A percentile compares a stretch with the other conserved stretches of the same genome.
Evolutionary conservation across 768 basidiomycete genomes (phyloP).

Genomic region (Cystofilobasidium bisporidii): DNA sequence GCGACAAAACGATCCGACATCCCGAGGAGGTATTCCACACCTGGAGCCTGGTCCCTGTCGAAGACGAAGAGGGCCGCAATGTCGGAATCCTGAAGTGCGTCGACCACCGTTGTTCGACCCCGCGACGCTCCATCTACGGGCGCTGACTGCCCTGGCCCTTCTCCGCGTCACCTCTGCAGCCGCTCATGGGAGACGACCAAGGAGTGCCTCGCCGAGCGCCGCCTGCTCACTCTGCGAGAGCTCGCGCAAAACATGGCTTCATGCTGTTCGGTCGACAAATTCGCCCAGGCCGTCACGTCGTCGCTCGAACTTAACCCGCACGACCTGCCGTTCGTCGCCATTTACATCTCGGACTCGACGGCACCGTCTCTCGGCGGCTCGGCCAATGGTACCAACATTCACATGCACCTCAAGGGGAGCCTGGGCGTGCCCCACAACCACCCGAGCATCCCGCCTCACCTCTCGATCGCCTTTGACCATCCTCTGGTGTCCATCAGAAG

Average conservation of each 20-base stretch:
- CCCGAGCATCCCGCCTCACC: neutral
- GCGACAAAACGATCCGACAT: neutral
- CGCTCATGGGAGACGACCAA: neutral
- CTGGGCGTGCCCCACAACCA: neutral
- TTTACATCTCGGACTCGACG: neutral
- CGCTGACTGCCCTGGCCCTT: neutral
- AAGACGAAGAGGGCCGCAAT: neutral
- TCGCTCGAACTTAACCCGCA: neutral
- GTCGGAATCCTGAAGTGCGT: conserved; percentile 3
- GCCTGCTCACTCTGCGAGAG: neutral
- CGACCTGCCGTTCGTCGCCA: neutral
- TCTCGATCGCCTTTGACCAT: neutral
- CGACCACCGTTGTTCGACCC: too few species aligned
- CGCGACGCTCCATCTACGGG: neutral
- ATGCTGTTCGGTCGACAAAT: neutral
- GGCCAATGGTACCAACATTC: neutral
- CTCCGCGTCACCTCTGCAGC: neutral
- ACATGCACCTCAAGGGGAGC: neutral
- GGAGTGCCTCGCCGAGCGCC: neutral
- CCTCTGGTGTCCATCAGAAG: too few species aligned
- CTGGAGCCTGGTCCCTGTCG: neutral
- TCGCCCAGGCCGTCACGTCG: neutral
- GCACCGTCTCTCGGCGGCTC: neutral
- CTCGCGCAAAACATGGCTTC: neutral
- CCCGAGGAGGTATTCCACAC: neutral